phyloP scores from a whole-genome alignment of 495 filamentous ascomycete genomes.

The Lepidopterella palustris region DNA sequence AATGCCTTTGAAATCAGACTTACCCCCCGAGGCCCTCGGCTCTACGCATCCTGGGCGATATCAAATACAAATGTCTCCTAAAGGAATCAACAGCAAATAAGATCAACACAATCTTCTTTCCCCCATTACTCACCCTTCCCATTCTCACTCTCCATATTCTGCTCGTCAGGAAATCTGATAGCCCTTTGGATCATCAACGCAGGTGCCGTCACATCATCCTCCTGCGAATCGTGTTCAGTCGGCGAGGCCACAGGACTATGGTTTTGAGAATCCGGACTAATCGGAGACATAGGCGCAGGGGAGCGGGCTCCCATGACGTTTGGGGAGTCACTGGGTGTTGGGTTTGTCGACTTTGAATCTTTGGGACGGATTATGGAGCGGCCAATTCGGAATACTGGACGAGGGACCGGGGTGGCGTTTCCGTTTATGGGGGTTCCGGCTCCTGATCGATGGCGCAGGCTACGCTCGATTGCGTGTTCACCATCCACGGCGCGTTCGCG shows the following conservation, averaged over 20 bases:
- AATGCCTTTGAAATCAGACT: too few species aligned
- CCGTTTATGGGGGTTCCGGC: neutral
- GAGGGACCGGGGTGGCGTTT: neutral
- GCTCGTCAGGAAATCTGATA: slow-evolving; percentile 24
- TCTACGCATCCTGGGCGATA: too few species aligned
- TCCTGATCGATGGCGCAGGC: slow-evolving; percentile 4
- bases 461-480: slow-evolving; percentile 2
- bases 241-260: neutral
- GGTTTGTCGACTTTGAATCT: neutral
- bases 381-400: slow-evolving; percentile 17
- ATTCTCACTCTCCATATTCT: neutral
- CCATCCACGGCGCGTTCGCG: neutral
- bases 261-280: neutral
- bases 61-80: too few species aligned
- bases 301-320: neutral
- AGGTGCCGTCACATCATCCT: neutral
- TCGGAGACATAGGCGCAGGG: neutral
- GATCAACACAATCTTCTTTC: too few species aligned
- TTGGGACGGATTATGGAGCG: slow-evolving; percentile 9
- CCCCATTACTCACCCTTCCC: too few species aligned
- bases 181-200: slow-evolving; percentile 1
- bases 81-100: too few species aligned
- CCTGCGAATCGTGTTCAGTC: neutral
- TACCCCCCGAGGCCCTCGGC: too few species aligned
- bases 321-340: neutral